phyloP scores from a whole-genome alignment of 192 early-diverging fungal species.

The Coemansia sp. region DNA sequence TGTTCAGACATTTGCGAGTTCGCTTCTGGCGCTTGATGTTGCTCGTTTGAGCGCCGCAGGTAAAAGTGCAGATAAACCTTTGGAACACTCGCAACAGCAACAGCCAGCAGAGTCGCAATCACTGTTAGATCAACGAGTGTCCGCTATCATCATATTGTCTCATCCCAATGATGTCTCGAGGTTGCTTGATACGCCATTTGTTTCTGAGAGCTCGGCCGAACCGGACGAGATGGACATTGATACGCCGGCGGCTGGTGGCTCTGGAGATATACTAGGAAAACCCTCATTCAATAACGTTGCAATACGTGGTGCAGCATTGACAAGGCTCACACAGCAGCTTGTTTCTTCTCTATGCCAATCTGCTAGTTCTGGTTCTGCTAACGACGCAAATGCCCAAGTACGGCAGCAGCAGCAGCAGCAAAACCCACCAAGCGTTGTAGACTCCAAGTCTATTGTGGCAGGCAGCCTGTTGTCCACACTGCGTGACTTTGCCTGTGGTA shows the following conservation, averaged over 20 bases:
- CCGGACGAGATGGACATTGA: conserved; percentile 10
- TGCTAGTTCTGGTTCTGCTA: neutral
- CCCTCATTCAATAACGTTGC: neutral
- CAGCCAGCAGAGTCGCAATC: neutral
- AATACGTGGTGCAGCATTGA: conserved; percentile 23
- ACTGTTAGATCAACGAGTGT: conserved; percentile 13
- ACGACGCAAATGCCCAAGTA: neutral
- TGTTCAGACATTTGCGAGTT: conserved; percentile 14
- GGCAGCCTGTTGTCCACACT: conserved; percentile 7
- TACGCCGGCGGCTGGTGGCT: neutral
- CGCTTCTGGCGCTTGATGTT: conserved; percentile 21
- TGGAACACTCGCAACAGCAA: neutral
- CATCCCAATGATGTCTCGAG: neutral
- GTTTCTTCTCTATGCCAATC: conserved; percentile 16
- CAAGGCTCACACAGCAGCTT: conserved; percentile 23
- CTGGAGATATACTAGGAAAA: neutral
- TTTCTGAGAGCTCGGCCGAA: neutral
- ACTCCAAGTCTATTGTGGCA: neutral
- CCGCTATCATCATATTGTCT: conserved; percentile 7
- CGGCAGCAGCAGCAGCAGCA: neutral
- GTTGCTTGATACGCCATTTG: conserved; percentile 11
- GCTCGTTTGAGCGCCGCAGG: conserved; percentile 4
- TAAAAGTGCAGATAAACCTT: neutral
- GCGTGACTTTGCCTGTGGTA: conserved; percentile 27
- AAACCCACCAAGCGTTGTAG: neutral